Conservation (phyloP, 2,329 filamentous ascomycete species). For the Trichophyton rubrum region DNA sequence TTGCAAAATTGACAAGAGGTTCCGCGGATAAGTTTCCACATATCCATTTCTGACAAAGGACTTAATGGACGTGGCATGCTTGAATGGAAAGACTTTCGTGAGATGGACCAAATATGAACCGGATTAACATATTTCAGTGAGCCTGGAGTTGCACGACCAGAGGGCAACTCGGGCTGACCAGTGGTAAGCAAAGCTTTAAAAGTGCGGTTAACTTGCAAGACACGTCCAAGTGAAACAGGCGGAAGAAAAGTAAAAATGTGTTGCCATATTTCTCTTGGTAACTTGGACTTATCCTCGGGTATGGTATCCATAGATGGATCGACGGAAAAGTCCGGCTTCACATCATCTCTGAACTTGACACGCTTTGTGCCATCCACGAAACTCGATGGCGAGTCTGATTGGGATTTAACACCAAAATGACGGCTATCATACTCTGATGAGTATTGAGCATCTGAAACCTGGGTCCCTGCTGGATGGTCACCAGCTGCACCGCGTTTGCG, state of each 20-base stretch:
- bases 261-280: slow-evolving; percentile 57
- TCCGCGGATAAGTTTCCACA: slow-evolving; percentile 60
- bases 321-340: slow-evolving; percentile 7
- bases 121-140: slow-evolving; percentile 37
- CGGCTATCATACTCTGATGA: slow-evolving; percentile 1
- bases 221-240: slow-evolving; percentile 49
- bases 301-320: not conserved
- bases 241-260: slow-evolving; percentile 55
- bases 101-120: slow-evolving; percentile 57
- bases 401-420: slow-evolving; percentile 2
- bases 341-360: slow-evolving; percentile 11
- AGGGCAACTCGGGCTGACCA: slow-evolving; percentile 24
- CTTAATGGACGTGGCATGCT: slow-evolving; percentile 57
- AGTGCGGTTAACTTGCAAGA: slow-evolving; percentile 54
- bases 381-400: slow-evolving; percentile 2
- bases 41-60: slow-evolving; percentile 55
- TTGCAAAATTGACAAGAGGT: slow-evolving; percentile 56
- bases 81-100: slow-evolving; percentile 52
- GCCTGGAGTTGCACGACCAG: slow-evolving; percentile 22
- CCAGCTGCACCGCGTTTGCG: not conserved
- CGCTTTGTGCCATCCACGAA: slow-evolving; percentile 12
- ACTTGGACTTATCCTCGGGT: slow-evolving; percentile 20
- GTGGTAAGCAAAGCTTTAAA: slow-evolving; percentile 51
- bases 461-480: not conserved
- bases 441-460: not conserved